Evolutionary conservation across 495 filamentous ascomycete species (phyloP), one percentile per base, ranked within the genome.

Genomic region (Lophiotrema nucula): DNA sequence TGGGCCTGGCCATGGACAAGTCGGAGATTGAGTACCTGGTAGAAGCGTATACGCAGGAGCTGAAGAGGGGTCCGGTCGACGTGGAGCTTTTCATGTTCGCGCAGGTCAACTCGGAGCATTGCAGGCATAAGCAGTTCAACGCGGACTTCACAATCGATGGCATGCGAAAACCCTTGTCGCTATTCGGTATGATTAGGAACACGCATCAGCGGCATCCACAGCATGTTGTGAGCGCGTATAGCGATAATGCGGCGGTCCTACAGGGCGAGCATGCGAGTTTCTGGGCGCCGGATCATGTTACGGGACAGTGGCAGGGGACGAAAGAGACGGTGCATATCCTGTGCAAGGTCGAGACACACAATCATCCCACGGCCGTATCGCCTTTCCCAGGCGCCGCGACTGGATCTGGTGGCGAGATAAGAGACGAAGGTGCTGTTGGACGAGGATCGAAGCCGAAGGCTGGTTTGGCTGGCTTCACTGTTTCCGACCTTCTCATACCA

Each of bases 71-170:
- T 45, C 92, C 91, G 0, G 86, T 86, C 41, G 93, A 98, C 73
- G 87, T 96, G 48, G 93, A 98, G 74, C 80, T 97, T 13, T 97
- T 96, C 79, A 97, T 97, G 95, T 98, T 97, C 70, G 92, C 92
- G 24, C 93, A 98, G 72, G 92, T 98, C 61, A 90, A 91, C 71
- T 90, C 88, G 2, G 87, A 90, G 73, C 87, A 90, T 65, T 86
- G 83, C 64, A 75, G 84, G 47, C 85, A 87, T 65, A 86, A 86
- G 73, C 88, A 93, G 62, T 98, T 98, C 80, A 98, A 98, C 69
- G 91, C 95, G 15, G 87, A 87, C 18, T 98, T 91, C 89, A 92
- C 87, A n/a, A 96, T 98, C 65, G 92, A 98, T 74, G 91, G 90
- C 43, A 76, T 88, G 58, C 74, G 79, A 60, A 93, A 89, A 79